Evolutionary conservation across 768 basidiomycete species (phyloP), one percentile per base, ranked within the genome.

Genomic region (Agaricus blazei): DNA sequence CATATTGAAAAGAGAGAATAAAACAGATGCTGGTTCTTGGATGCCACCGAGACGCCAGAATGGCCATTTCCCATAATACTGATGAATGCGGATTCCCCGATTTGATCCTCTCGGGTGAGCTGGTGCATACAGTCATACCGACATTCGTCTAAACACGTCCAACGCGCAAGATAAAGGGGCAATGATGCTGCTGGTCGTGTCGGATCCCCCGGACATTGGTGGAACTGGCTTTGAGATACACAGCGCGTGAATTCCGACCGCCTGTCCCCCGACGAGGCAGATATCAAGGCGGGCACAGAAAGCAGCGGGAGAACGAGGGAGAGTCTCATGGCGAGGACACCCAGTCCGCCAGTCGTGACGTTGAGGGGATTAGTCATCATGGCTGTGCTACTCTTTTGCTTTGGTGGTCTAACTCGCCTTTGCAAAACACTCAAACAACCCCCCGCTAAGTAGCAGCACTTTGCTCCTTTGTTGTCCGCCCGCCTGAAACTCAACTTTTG

Each of bases 11-110:
- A 97, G 63, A 12, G 91, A 94, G 73, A 98, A 97, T 36, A 82
- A 69, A 56, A 97, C 94, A 2, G 91, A 90, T 7, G 94, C 88
- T 5, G 96, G 95, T 70, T 99, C 96, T 65, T 98, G 96, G 69
- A 93, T 87, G 29, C 94, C 92, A n/a, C 75, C 72, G 23, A 89
- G 73, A 29, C 95, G 80, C 82, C 85, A 88, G 68, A 99, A 98
- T 0, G 95, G 92, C 96, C 96, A 98, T 74, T 98, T 98, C 14
- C 96, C 97, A 63, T 93, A 82, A 68, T 90, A 95, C 62, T 97
- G 94, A 43, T 89, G 81, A 1, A 90, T 70, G 2, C 55, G 60
- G 40, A 63, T 61, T 0, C 81, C 80, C 56, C 61, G 31, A 60
- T 50, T n/a, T 80, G 60, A 34, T 83, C 81, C 7, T 70, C 64